Percentiles rank a stretch among this genome's conserved stretches.
These are phyloP conservation scores for Ophiostoma fasciatum DNA, from an alignment of 2,329 filamentous ascomycete genomes.

Conservation along the genomic window DNA sequence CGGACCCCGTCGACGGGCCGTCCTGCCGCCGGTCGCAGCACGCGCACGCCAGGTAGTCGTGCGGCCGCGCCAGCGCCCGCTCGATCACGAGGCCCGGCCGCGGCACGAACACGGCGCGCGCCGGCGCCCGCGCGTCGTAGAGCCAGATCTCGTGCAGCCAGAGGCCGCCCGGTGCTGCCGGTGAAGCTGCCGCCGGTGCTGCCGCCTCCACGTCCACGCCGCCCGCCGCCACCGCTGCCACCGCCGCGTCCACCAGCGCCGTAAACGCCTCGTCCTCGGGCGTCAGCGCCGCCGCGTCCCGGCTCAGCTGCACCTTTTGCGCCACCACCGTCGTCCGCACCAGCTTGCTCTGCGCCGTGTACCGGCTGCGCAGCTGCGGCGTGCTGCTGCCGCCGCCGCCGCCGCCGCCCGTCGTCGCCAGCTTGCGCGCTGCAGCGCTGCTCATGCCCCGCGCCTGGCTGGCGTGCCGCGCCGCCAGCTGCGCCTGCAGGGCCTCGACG, in stretches of 20 bases:
- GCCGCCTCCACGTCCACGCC: constrained; percentile 21
- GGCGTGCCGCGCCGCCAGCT: constrained; percentile 28
- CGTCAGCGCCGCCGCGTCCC: constrained; percentile 55
- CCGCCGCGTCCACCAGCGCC: constrained; percentile 42
- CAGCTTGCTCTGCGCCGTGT: constrained; percentile 55
- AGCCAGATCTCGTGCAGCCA: constrained; percentile 60
- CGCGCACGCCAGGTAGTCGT: constrained; percentile 62
- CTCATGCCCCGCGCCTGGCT: too few relatives aligned
- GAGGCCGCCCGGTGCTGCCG: constrained; percentile 15
- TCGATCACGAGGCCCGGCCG: constrained; percentile 56
- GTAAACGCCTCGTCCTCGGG: constrained; percentile 59
- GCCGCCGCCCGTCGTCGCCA: not conserved
- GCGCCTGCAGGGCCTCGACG: constrained; percentile 30
- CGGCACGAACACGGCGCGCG: constrained; percentile 61
- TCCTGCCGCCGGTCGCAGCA: constrained; percentile 47
- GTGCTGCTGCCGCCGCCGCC: not conserved
- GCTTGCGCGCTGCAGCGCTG: too few relatives aligned
- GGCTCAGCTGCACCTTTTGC: constrained; percentile 67
- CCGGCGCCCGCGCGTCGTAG: constrained; percentile 56
- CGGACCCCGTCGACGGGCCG: not conserved
- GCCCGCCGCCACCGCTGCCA: constrained; percentile 28
- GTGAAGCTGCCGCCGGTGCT: not conserved
- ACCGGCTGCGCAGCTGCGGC: constrained; percentile 51
- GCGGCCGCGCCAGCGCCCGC: constrained; percentile 53
- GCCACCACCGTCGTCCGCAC: constrained; percentile 66